These are phyloP conservation scores for Favolaschia claudopus DNA, from an alignment of 768 basidiomycete species.

Conservation along the genomic window DNA sequence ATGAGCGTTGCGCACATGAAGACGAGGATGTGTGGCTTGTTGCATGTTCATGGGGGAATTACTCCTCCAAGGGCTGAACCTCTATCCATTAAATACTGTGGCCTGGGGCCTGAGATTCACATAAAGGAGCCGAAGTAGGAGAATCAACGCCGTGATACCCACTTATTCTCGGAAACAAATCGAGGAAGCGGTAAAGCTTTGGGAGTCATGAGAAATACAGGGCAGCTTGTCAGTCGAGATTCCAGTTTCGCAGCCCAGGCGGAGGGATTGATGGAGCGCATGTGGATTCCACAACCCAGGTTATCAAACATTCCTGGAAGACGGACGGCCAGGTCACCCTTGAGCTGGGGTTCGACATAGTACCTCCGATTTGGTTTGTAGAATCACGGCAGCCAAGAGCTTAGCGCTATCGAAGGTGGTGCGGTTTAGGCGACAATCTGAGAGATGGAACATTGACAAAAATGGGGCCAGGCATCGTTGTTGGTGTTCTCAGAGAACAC, in stretches of 20 bases:
- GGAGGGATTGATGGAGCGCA: slow-evolving; percentile 15
- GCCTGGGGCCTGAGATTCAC: slow-evolving; percentile 16
- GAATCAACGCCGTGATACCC: slow-evolving; percentile 6
- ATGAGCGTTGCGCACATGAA: slow-evolving; percentile 70
- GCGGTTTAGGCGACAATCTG: no score
- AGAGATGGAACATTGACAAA: no score
- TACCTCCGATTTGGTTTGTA: slow-evolving; percentile 6
- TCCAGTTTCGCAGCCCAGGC: slow-evolving; percentile 1
- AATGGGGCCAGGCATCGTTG: no score
- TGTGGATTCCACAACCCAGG: neutral
- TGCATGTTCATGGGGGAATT: slow-evolving; percentile 48
- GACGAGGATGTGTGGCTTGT: slow-evolving; percentile 67
- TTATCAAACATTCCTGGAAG: neutral
- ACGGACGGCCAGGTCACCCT: no score
- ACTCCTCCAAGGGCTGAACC: slow-evolving; percentile 13
- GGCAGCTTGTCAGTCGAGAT: neutral
- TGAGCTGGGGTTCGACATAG: neutral
- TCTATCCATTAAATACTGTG: slow-evolving; percentile 34
- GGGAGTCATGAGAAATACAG: slow-evolving; percentile 8
- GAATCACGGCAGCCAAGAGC: slow-evolving; percentile 25
- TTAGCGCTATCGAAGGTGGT: no score
- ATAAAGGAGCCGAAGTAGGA: slow-evolving; percentile 3
- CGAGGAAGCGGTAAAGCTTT: neutral
- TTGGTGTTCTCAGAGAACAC: no score
- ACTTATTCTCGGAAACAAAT: slow-evolving; percentile 12